Conservation (phyloP, 306 rosid genomes). For the Betula pendula region DNA sequence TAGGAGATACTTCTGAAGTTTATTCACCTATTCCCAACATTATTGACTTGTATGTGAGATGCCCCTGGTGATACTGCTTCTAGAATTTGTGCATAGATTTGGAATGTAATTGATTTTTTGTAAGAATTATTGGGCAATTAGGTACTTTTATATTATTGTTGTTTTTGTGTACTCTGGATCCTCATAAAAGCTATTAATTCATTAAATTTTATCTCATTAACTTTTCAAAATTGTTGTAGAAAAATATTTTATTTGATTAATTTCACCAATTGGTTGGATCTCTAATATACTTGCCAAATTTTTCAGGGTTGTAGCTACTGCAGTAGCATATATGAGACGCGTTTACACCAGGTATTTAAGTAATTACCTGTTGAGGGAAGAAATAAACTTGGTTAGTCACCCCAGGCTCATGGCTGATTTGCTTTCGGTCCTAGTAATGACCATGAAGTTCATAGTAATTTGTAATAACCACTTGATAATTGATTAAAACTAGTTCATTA, state of each 20-base stretch:
- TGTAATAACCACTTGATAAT: not conserved
- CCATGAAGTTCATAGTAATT: slow-evolving; percentile 18
- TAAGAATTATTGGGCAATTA: not conserved
- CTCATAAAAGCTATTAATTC: not conserved
- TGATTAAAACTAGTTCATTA: slow-evolving; percentile 4
- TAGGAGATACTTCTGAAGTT: not conserved
- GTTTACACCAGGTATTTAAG: slow-evolving; percentile 75
- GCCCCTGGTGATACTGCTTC: not conserved
- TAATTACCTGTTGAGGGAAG: slow-evolving; percentile 13
- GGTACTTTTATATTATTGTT: too few species aligned
- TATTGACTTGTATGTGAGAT: not conserved
- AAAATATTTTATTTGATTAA: not conserved
- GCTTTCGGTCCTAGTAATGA: not conserved
- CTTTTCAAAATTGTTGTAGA: not conserved
- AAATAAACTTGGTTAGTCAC: slow-evolving; percentile 1
- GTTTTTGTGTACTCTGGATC: not conserved
- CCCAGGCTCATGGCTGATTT: slow-evolving; percentile 15
- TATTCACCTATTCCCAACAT: not conserved
- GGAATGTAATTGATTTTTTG: not conserved
- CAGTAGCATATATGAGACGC: slow-evolving; percentile 93
- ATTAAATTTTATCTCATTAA: not conserved
- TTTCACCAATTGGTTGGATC: not conserved
- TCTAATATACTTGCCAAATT: slow-evolving; percentile 30
- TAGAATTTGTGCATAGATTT: not conserved
- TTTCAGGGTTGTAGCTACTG: slow-evolving; percentile 95